Conservation (phyloP, 768 basidiomycete species). For the Kondoa malvinella region DNA sequence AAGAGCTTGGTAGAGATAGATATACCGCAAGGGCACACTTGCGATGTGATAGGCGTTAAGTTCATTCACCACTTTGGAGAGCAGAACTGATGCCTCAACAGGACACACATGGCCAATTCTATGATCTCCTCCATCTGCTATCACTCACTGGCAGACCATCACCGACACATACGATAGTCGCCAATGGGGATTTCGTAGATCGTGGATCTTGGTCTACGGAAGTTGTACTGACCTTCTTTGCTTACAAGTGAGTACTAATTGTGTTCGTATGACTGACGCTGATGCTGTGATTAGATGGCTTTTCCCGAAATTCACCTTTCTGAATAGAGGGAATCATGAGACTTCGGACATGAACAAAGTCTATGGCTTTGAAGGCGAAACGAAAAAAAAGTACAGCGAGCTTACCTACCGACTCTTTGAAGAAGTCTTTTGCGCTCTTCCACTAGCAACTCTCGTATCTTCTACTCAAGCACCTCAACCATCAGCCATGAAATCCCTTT, state of each 20-base stretch:
- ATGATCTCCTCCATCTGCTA: slow-evolving; percentile 74
- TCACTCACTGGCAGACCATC: slow-evolving; percentile 69
- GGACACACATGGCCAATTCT: slow-evolving; percentile 59
- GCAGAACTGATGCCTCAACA: neutral
- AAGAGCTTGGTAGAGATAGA: slow-evolving; percentile 62
- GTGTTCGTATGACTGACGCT: neutral
- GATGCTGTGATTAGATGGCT: slow-evolving; percentile 45
- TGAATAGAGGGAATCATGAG: slow-evolving; percentile 95
- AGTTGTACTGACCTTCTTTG: slow-evolving; percentile 79
- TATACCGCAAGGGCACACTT: slow-evolving; percentile 57
- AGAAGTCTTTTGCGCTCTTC: slow-evolving; percentile 78
- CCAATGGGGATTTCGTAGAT: slow-evolving; percentile 94
- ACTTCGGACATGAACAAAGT: slow-evolving; percentile 75
- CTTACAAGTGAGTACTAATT: slow-evolving; percentile 64
- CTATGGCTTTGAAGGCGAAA: slow-evolving; percentile 48
- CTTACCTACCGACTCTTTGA: slow-evolving; percentile 55
- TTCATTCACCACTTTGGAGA: slow-evolving; percentile 43
- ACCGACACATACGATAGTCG: slow-evolving; percentile 65
- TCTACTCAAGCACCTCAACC: slow-evolving; percentile 46
- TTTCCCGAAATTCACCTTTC: slow-evolving; percentile 70
- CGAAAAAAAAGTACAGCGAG: slow-evolving; percentile 64
- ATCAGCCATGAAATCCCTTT: neutral
- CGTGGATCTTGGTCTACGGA: slow-evolving; percentile 91
- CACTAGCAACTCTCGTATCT: slow-evolving; percentile 67
- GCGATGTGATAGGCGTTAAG: slow-evolving; percentile 91